Evolutionary conservation across 2,329 filamentous ascomycete genomes (phyloP).

Genomic region (Capronia coronata): DNA sequence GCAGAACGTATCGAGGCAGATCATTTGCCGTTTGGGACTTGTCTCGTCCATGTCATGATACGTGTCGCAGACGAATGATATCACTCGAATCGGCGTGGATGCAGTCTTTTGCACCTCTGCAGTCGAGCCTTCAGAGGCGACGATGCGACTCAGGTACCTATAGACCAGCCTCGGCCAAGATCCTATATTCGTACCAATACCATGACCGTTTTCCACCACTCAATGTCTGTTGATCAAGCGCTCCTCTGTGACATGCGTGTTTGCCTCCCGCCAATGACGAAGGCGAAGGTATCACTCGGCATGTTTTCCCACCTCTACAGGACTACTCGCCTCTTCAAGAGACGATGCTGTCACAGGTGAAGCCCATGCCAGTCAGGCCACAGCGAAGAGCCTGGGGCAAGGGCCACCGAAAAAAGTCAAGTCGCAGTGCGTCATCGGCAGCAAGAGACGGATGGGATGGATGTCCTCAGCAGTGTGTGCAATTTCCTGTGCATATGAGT

Average conservation of each 20-base stretch:
- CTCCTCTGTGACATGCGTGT: slow-evolving; percentile 14
- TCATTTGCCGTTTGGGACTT: slow-evolving; percentile 9
- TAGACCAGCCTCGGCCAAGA: slow-evolving; percentile 3
- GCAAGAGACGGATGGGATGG: slow-evolving; percentile 2
- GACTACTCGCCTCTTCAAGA: slow-evolving; percentile 2
- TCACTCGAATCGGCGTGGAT: slow-evolving; percentile 3
- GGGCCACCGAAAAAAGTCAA: not conserved
- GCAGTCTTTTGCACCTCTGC: not conserved
- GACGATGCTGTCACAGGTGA: not conserved
- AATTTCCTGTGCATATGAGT: slow-evolving; percentile 26
- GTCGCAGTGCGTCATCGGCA: slow-evolving; percentile 18
- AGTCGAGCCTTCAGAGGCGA: not conserved
- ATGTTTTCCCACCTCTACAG: slow-evolving; percentile 8
- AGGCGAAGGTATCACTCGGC: slow-evolving; percentile 6
- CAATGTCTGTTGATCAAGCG: slow-evolving; percentile 7
- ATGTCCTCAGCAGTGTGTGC: slow-evolving; percentile 21
- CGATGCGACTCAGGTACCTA: not conserved
- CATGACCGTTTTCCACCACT: slow-evolving; percentile 4
- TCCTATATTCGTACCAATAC: slow-evolving; percentile 8
- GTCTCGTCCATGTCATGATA: slow-evolving; percentile 7
- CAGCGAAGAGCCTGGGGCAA: not conserved
- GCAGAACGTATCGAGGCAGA: slow-evolving; percentile 11
- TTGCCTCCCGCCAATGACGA: slow-evolving; percentile 9
- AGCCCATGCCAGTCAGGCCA: slow-evolving; percentile 2
- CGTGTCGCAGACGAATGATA: slow-evolving; percentile 18